Evolutionary conservation across 305 asterid species (phyloP), one percentile per base, ranked within the genome.

Genomic region (Vinca major): DNA sequence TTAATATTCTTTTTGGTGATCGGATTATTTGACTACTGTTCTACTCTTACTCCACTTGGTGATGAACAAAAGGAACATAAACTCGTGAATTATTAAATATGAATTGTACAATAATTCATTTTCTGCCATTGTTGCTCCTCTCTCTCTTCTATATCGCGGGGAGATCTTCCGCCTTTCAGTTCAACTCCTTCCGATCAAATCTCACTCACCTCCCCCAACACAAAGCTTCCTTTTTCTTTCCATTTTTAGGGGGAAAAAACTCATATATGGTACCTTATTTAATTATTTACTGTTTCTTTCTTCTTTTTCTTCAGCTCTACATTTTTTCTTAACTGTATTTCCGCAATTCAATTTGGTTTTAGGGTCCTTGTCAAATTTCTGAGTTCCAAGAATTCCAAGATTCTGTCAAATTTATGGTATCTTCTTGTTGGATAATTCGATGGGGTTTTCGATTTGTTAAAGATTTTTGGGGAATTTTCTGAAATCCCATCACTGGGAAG

Each of bases 91-190:
- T 26, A 26, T 26, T 26, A 26, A 26, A 0, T 0, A 26, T 26
- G 33, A 2, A 47, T 16, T 47, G 20, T 67, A 37, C 71, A 9
- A 17, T 12, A 26, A 7, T 26, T 47, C 63, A 55, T 58, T 58
- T 58, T 58, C 10, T 11, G n/a, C 1, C 40, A 41, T 41, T 41
- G 8, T 9, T n/a, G 2, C n/a, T 8, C 36, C 48, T 49, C 49
- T 37, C 4, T 47, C 50, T 19, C 49, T 20, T 48, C 17, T 45
- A 45, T 45, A 45, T 76, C 72, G 62, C 75, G 69, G 81, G 81
- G 72, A 26, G 69, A 69, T 69, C 71, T 67, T 49, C 64, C 63
- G 62, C 54, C 33, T 26, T 44, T 48, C 62, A 36, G 45, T 36
- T 41, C 8, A 58, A 26, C 78, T 39, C 47, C 43, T 55, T 36